Percentiles rank a stretch among this genome's conserved stretches.
Conservation (phyloP, 768 basidiomycete genomes). For the Scleroderma citrinum region DNA sequence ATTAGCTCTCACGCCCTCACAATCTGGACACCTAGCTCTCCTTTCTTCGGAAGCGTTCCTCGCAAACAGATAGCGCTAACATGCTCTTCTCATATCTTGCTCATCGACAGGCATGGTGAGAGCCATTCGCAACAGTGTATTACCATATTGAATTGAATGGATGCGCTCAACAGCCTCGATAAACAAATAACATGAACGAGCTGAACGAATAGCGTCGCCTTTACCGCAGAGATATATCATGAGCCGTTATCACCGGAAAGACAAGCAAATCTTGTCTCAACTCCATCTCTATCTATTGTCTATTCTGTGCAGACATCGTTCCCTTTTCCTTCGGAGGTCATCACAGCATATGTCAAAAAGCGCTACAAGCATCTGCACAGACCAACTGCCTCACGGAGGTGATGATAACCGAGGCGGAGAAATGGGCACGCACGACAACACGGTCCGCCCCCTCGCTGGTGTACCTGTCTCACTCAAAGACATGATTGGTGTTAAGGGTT, state of each 20-base stretch:
- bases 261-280: slow-evolving; percentile 27
- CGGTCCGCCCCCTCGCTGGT: slow-evolving; percentile 46
- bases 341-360: slow-evolving; percentile 50
- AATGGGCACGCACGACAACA: slow-evolving; percentile 16
- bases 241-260: slow-evolving; percentile 25
- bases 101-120: slow-evolving; percentile 34
- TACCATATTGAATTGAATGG: background rate
- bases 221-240: slow-evolving; percentile 28
- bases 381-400: slow-evolving; percentile 70
- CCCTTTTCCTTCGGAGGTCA: slow-evolving; percentile 33
- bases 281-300: slow-evolving; percentile 29
- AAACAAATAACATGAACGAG: slow-evolving; percentile 33
- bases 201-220: slow-evolving; percentile 24
- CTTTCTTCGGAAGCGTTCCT: no score
- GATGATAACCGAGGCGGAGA: slow-evolving; percentile 43
- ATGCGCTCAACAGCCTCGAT: slow-evolving; percentile 17
- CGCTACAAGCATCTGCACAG: slow-evolving; percentile 44
- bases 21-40: no score
- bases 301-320: slow-evolving; percentile 25
- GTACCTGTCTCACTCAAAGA: slow-evolving; percentile 71
- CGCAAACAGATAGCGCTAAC: background rate
- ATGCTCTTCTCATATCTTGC: slow-evolving; percentile 34
- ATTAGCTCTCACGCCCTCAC: no score
- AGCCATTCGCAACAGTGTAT: background rate
- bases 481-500: slow-evolving; percentile 45